phyloP scores from a whole-genome alignment of 345 rosid genomes.

The Acer saccharum region DNA sequence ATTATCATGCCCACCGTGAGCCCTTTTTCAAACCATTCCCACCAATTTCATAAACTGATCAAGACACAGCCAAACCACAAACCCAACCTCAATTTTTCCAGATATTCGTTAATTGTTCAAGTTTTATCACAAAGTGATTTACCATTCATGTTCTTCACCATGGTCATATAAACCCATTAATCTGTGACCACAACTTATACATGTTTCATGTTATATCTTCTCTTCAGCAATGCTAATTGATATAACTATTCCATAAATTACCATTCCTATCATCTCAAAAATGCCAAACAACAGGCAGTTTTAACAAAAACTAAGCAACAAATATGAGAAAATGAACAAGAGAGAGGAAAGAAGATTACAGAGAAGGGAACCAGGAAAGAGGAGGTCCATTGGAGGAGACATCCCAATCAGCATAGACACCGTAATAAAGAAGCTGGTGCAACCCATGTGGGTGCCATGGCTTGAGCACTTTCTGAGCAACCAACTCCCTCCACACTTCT shows the following conservation, averaged over 20 bases:
- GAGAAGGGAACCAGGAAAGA: slow-evolving; percentile 86
- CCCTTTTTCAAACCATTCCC: not conserved
- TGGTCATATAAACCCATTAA: not conserved
- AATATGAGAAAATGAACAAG: not conserved
- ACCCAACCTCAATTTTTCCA: too few species aligned
- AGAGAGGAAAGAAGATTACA: slow-evolving; percentile 38
- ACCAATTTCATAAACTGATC: not conserved
- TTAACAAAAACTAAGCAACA: too few species aligned
- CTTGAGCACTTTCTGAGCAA: slow-evolving; percentile 46
- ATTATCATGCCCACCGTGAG: not conserved
- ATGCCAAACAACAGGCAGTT: too few species aligned
- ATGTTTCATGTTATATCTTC: too few species aligned
- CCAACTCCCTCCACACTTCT: slow-evolving; percentile 63
- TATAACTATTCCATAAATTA: too few species aligned
- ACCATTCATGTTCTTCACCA: not conserved
- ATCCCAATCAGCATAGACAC: slow-evolving; percentile 74
- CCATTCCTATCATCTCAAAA: too few species aligned
- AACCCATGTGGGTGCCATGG: slow-evolving; percentile 76
- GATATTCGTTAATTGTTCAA: too few species aligned
- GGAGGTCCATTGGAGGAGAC: slow-evolving; percentile 65
- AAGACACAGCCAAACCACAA: too few species aligned
- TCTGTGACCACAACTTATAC: not conserved
- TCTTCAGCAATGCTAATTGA: too few species aligned
- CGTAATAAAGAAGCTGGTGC: slow-evolving; percentile 74
- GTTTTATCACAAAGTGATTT: not conserved